Conservation (phyloP, 2,329 filamentous ascomycete genomes). For the Claviceps monticola region DNA sequence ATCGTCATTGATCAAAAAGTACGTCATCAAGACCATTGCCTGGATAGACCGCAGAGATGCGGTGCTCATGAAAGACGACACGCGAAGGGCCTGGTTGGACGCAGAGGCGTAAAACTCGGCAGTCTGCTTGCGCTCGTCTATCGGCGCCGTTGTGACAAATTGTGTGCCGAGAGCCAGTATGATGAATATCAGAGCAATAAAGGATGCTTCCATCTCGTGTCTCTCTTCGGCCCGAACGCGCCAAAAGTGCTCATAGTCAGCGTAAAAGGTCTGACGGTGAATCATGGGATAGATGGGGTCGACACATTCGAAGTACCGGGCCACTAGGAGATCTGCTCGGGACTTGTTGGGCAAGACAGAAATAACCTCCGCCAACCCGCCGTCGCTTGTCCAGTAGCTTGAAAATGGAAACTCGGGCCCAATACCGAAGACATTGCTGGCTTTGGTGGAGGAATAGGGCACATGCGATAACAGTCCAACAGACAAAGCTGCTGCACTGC, state of each 20-base stretch:
- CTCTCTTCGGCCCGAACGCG: conserved; percentile 43
- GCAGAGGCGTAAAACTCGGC: conserved; percentile 74
- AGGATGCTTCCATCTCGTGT: conserved; percentile 47
- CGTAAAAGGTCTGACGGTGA: conserved; percentile 60
- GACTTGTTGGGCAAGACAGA: conserved; percentile 61
- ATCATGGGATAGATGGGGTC: conserved; percentile 75
- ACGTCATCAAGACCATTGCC: conserved; percentile 67
- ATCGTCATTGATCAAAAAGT: conserved; percentile 78
- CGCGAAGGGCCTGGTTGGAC: conserved; percentile 60
- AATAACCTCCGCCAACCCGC: conserved; percentile 61
- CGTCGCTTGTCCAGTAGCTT: conserved; percentile 74
- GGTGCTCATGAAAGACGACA: conserved; percentile 64
- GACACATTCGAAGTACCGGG: conserved; percentile 54
- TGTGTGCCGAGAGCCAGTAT: conserved; percentile 69
- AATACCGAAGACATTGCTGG: conserved; percentile 69
- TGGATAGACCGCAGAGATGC: conserved; percentile 61
- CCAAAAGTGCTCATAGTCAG: conserved; percentile 71
- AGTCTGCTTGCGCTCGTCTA: conserved; percentile 54
- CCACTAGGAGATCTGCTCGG: conserved; percentile 57
- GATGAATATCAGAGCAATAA: conserved; percentile 60
- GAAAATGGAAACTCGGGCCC: conserved; percentile 67
- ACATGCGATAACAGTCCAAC: conserved; percentile 56
- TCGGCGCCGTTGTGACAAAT: conserved; percentile 48
- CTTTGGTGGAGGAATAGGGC: conserved; percentile 54
- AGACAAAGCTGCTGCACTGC: conserved; percentile 40